Evolutionary conservation across 176 grass and related monocot species (phyloP), one percentile per base, ranked within the genome.

Genomic region (Aegilops umbellulata): DNA sequence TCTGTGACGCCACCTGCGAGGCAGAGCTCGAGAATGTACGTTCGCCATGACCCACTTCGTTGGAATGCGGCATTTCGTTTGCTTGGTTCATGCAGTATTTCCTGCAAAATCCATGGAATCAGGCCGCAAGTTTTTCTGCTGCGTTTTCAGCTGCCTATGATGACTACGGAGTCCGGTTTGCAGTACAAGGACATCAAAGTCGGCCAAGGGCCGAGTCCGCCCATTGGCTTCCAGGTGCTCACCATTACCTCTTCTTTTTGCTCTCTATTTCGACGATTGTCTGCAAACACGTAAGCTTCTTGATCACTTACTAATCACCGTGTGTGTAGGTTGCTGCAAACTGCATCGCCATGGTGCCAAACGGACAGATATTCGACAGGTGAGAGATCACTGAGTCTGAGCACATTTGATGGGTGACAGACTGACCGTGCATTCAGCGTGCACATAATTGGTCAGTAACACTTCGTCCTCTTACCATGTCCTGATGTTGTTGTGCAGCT

Each of bases 291-390:
- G 49, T 53, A 53, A 19, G 49, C 5, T 53, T 53, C 49, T 53
- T 19, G 16, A 46, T 60, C 29, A 20, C 46, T 57, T 65, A n/a
- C 65, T 81, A 65, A 55, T 39, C 72, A 71, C 38, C 30, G 32
- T 90, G 34, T 71, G 58, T 94, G 51, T 81, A 98, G 95, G 96
- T 98, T 88, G 96, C 93, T 77, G 96, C 96, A 85, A 98, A 98
- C 32, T 98, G 94, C 83, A 86, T 98, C 69, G 96, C 96, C 14
- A 95, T 98, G 93, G 88, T 98, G 64, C 92, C 86, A 22, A 86
- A 53, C 58, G 93, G 96, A n/a, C 93, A 98, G 84, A 94, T 98
- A 57, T 98, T 98, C 22, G 93, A 95, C 82, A 98, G 93, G 96
- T 98, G 61, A 22, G 69, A 13, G 46, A 30, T 65, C 26, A 65